Evolutionary conservation across 805 yeast species (phyloP), one percentile per base, ranked within the genome.

Genomic region (Nakazawaea anatomiae): DNA sequence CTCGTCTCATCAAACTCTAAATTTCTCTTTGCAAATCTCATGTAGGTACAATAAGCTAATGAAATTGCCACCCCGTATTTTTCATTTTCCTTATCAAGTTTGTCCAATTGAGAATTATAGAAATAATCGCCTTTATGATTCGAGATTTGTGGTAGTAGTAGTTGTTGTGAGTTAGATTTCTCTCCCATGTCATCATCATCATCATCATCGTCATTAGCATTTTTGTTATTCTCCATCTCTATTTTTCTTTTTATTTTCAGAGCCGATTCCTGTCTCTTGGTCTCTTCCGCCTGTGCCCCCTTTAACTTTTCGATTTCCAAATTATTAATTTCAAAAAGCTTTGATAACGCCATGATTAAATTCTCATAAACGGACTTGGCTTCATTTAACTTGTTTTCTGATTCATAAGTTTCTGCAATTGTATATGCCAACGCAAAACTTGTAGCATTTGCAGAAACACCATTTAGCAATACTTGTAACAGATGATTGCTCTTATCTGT

Each of bases 1-100:
- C 98, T 77, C 1, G 96, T 90, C 38, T 84, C 89, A 47, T 80
- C 79, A 34, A 85, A 71, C 4, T 91, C 92, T 8, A 39, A 32
- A 10, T 36, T 41, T 55, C 97, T 74, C 59, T 88, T 89, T 55
- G 81, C 71, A 14, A 87, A 74, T 61, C 82, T 79, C 89, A 89
- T 84, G 54, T 79, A 80, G 55, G 79, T 78, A 32, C 85, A 78
- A 63, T 84, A 88, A 5, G 83, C 83, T 44, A 77, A 70, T 0
- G 96, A 87, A 36, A 88, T 72, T 7, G 75, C 67, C 52, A 68
- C 62, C 1, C 57, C 64, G 9, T 39, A 30, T 5, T 31, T 30
- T 10, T 48, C 49, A 30, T 42, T 44, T 60, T 61, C 46, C 55
- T 55, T 45, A 61, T 57, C 34, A 61, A 67, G 9, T 59, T 57